Conservation (phyloP, 2,329 filamentous ascomycete species). For the Claviceps sp. region DNA sequence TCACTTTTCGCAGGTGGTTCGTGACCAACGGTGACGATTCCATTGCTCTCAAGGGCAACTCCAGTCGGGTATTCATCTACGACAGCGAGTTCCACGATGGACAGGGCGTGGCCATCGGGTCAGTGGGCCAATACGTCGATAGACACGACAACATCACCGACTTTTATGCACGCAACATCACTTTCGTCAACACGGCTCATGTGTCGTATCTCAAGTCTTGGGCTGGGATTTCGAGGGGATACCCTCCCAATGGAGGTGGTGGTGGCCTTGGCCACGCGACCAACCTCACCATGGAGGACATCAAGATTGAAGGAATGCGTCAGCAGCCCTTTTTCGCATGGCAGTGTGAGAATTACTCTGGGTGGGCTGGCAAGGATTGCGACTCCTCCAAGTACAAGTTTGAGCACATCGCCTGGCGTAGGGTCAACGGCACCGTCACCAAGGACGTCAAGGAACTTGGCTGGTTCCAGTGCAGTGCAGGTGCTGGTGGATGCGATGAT, state of each 20-base stretch:
- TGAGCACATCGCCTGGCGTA: conserved; percentile 14
- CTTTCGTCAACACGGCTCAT: conserved; percentile 30
- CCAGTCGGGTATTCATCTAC: conserved; percentile 37
- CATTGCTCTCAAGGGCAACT: conserved; percentile 42
- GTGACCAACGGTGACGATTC: conserved; percentile 40
- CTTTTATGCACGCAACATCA: conserved; percentile 33
- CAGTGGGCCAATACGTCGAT: conserved; percentile 40
- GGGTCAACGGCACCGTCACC: conserved; percentile 16
- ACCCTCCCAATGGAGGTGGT: conserved; percentile 44
- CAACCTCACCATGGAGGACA: conserved; percentile 19
- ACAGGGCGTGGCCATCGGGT: conserved; percentile 41
- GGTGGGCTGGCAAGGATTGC: conserved; percentile 20
- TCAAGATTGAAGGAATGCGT: conserved; percentile 14
- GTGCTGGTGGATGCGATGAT: conserved; percentile 18
- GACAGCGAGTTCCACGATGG: conserved; percentile 36
- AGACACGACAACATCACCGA: conserved; percentile 35
- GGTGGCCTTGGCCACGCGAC: conserved; percentile 33
- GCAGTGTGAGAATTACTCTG: conserved; percentile 23
- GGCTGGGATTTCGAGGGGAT: conserved; percentile 36
- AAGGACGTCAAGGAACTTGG: conserved; percentile 13
- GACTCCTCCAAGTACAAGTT: conserved; percentile 20
- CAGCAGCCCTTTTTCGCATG: conserved; percentile 20
- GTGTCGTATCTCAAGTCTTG: conserved; percentile 46
- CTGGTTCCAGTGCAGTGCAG: conserved; percentile 19
- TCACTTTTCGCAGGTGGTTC: conserved; percentile 35